Conservation (phyloP, 768 basidiomycete species). For the Rhizopogon sp. region DNA sequence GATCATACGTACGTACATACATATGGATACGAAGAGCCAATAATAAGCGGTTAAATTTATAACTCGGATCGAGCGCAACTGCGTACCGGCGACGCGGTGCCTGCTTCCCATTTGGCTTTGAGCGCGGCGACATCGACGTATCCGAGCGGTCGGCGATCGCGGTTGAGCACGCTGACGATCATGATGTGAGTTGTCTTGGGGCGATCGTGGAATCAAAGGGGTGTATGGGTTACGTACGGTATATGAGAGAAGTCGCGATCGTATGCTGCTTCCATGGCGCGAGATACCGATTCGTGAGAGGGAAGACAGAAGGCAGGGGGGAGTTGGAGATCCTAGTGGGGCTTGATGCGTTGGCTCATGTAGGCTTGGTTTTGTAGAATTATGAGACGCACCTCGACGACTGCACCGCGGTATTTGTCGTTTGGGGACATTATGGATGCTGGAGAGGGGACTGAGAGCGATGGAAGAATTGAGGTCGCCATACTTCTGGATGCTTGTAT, state of each 20-base stretch:
- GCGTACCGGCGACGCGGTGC: slow-evolving; percentile 65
- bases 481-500: not conserved
- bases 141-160: slow-evolving; percentile 69
- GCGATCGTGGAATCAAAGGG: slow-evolving; percentile 7
- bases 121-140: slow-evolving; percentile 76
- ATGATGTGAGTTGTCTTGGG: not conserved
- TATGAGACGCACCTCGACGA: slow-evolving; percentile 64
- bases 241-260: slow-evolving; percentile 94
- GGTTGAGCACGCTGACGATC: slow-evolving; percentile 62
- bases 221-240: slow-evolving; percentile 48
- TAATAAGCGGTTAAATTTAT: not conserved
- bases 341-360: slow-evolving; percentile 1
- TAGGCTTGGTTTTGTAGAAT: not conserved
- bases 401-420: slow-evolving; percentile 81
- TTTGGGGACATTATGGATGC: slow-evolving; percentile 8
- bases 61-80: not conserved
- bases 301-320: slow-evolving; percentile 86
- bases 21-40: not conserved
- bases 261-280: slow-evolving; percentile 83
- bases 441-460: not conserved
- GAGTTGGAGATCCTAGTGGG: slow-evolving; percentile 63
- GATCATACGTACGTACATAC: not conserved
- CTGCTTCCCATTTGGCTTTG: slow-evolving; percentile 76
- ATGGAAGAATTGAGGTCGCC: slow-evolving; percentile 7
- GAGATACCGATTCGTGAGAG: slow-evolving; percentile 60